phyloP scores from a whole-genome alignment of 1,284 basidiomycete species.

The Apiotrichum siamense region DNA sequence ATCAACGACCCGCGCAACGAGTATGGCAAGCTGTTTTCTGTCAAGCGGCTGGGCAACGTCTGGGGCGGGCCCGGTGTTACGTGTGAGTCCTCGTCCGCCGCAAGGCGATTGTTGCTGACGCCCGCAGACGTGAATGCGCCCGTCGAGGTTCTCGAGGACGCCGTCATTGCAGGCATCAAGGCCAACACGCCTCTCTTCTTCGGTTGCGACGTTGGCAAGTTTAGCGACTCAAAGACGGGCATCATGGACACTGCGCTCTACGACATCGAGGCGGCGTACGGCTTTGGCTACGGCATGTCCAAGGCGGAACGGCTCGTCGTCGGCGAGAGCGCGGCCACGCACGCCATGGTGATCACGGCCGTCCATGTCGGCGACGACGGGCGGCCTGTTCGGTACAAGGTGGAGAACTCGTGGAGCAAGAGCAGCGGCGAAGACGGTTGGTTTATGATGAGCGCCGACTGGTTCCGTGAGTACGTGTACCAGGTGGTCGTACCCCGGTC shows the following conservation, averaged over 20 bases:
- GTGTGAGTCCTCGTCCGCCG: slow-evolving; percentile 53
- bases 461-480: slow-evolving; percentile 78
- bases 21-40: slow-evolving; percentile 79
- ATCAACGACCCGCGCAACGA: slow-evolving; percentile 90
- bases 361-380: slow-evolving; percentile 77
- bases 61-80: slow-evolving; percentile 76
- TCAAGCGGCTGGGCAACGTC: slow-evolving; percentile 86
- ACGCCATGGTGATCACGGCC: slow-evolving; percentile 73
- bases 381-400: slow-evolving; percentile 77
- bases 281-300: slow-evolving; percentile 56
- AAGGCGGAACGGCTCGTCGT: slow-evolving; percentile 78
- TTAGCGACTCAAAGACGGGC: slow-evolving; percentile 51
- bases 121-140: slow-evolving; percentile 81
- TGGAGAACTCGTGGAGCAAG: slow-evolving; percentile 94
- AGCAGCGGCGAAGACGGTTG: slow-evolving; percentile 75
- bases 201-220: slow-evolving; percentile 63
- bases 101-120: not conserved
- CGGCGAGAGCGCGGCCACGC: slow-evolving; percentile 62
- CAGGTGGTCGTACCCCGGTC: slow-evolving; percentile 75
- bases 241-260: slow-evolving; percentile 82
- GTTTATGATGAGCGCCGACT: slow-evolving; percentile 83
- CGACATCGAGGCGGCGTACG: slow-evolving; percentile 71
- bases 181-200: slow-evolving; percentile 89
- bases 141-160: slow-evolving; percentile 69
- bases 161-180: slow-evolving; percentile 77